Evolutionary conservation across 1,284 basidiomycete species (phyloP).

Genomic region (Hymenochaete sp.): DNA sequence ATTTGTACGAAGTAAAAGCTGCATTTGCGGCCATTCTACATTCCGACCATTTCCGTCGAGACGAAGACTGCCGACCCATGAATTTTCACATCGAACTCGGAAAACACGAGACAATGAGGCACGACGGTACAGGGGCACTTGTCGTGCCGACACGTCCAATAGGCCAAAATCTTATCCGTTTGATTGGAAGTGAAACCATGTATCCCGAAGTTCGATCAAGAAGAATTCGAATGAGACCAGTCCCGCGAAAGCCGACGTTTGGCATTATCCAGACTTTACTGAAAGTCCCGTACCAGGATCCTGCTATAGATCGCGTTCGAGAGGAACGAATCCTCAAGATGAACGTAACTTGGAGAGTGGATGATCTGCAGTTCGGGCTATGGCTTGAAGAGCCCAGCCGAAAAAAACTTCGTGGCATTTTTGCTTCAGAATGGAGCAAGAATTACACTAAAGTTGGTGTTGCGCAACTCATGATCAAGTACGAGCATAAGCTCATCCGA

Average conservation of each 20-base stretch:
- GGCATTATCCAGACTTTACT: conserved; percentile 31
- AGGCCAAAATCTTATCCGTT: conserved; percentile 39
- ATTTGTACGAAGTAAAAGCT: conserved; percentile 48
- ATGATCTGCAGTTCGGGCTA: conserved; percentile 53
- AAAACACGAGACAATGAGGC: conserved; percentile 37
- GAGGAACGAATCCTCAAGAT: conserved; percentile 38
- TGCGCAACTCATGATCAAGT: conserved; percentile 51
- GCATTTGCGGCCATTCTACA: conserved; percentile 48
- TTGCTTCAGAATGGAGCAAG: conserved; percentile 56
- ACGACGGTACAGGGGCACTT: conserved; percentile 48
- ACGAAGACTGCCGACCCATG: conserved; percentile 18
- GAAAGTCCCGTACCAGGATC: conserved; percentile 55
- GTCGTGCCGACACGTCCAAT: conserved; percentile 37
- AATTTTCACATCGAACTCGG: conserved; percentile 55
- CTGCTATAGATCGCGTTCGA: conserved; percentile 48
- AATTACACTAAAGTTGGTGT: conserved; percentile 35
- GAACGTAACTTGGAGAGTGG: conserved; percentile 39
- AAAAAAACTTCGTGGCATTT: conserved; percentile 32
- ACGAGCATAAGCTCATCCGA: conserved; percentile 54
- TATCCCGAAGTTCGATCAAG: conserved; percentile 34
- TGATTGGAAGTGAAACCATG: conserved; percentile 31
- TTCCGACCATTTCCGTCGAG: conserved; percentile 15
- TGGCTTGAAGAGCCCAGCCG: conserved; percentile 26
- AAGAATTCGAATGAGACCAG: conserved; percentile 25
- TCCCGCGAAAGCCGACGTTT: conserved; percentile 20